These are phyloP conservation scores for Fraxinus floribunda DNA, from an alignment of 305 asterid genomes.

Conservation along the genomic window DNA sequence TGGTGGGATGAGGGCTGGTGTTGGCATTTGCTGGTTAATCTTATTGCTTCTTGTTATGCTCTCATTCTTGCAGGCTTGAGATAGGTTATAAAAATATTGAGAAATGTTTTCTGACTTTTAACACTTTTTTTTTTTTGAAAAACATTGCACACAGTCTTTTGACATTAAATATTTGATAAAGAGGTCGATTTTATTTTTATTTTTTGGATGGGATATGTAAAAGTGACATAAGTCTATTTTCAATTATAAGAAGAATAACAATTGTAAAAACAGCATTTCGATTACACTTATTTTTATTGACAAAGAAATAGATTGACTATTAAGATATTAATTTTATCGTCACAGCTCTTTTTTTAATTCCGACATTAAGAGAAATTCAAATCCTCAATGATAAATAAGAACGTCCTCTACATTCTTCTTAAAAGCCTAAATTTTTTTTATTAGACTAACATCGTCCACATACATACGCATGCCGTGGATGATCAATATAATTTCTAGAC, in stretches of 20 bases:
- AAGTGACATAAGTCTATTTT: neutral
- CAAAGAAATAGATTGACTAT: neutral
- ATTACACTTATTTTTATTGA: neutral
- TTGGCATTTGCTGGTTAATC: constrained; percentile 23
- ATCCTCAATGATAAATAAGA: neutral
- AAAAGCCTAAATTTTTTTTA: neutral
- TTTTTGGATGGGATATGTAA: neutral
- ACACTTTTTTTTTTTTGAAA: neutral
- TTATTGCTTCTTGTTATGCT: constrained; percentile 34
- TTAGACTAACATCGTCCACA: neutral
- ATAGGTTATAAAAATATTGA: neutral
- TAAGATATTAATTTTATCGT: neutral
- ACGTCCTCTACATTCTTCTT: too few relatives aligned
- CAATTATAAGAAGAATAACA: neutral
- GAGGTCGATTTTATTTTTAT: neutral
- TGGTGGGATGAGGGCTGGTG: constrained; percentile 33
- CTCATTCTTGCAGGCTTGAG: constrained; percentile 20
- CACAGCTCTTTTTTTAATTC: neutral
- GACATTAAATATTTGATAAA: neutral
- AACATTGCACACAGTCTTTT: neutral
- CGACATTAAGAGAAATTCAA: neutral
- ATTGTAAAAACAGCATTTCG: too few relatives aligned
- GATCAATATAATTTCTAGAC: neutral
- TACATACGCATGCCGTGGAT: neutral
- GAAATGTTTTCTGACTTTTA: neutral